Conservation (phyloP, 31 red algal genomes). For the Porphyra umbilicalis region DNA sequence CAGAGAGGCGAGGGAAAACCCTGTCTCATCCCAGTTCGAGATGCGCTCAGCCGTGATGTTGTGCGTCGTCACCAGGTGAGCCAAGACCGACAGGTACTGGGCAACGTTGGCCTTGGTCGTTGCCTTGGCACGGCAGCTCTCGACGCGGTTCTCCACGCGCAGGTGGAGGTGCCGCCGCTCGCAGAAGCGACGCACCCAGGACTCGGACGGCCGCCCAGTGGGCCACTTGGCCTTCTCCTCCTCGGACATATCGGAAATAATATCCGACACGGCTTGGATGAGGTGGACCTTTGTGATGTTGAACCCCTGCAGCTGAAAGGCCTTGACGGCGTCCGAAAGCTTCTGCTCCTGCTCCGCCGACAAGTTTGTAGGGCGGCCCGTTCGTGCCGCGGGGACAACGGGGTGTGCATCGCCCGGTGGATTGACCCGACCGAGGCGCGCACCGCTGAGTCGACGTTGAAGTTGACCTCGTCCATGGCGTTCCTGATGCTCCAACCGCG, state of each 20-base stretch:
- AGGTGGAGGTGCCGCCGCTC: background rate
- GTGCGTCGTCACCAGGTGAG: constrained; percentile 16
- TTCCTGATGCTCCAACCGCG: no score
- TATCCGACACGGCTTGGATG: background rate
- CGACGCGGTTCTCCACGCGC: background rate
- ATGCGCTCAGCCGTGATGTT: constrained; percentile 5
- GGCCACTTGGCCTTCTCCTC: background rate
- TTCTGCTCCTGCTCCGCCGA: no score
- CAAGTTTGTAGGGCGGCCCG: no score
- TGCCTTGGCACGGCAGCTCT: background rate
- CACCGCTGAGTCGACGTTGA: no score
- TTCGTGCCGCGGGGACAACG: no score
- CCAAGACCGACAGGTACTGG: constrained; percentile 13
- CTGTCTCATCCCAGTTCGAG: constrained; percentile 37
- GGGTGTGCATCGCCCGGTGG: no score
- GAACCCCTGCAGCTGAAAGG: background rate
- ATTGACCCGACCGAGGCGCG: no score
- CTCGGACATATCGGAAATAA: background rate
- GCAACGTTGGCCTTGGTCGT: constrained; percentile 8
- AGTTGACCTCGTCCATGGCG: no score
- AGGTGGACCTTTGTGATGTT: background rate
- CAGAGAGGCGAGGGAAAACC: constrained; percentile 23
- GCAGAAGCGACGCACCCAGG: background rate
- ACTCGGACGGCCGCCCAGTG: background rate
- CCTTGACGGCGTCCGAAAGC: no score